Percentiles rank a stretch among this genome's conserved stretches.
phyloP scores from a whole-genome alignment of 805 yeast species.

The Diddensiella transvaalensis region DNA sequence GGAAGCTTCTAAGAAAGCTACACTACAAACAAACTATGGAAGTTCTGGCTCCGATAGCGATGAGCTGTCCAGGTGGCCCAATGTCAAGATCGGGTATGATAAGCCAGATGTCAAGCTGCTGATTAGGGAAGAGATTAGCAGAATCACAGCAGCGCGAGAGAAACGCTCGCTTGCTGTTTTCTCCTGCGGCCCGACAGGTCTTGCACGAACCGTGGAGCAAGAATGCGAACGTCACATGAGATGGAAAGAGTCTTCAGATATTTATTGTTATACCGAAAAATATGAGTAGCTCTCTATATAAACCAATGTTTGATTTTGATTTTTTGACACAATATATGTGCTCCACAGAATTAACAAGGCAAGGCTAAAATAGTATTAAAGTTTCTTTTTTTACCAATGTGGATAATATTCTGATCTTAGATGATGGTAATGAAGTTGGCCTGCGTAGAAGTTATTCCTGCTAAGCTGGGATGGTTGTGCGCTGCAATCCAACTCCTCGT shows the following conservation, averaged over 20 bases:
- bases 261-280: constrained; percentile 41
- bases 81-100: not conserved
- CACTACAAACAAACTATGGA: not conserved
- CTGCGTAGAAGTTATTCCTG: too few relatives aligned
- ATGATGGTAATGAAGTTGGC: too few relatives aligned
- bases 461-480: too few relatives aligned
- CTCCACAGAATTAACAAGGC: too few relatives aligned
- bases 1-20: not conserved
- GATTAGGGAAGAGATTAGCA: constrained; percentile 16
- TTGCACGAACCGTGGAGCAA: constrained; percentile 33
- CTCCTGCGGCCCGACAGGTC: constrained; percentile 40
- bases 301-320: not conserved
- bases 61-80: not conserved
- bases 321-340: too few relatives aligned
- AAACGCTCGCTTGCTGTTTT: constrained; percentile 37
- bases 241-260: constrained; percentile 38
- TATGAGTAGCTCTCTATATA: constrained; percentile 3
- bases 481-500: too few relatives aligned
- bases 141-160: constrained; percentile 24
- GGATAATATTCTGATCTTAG: too few relatives aligned
- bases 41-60: not conserved
- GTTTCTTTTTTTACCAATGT: too few relatives aligned
- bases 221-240: constrained; percentile 31
- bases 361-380: too few relatives aligned
- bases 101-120: constrained; percentile 15